These are phyloP conservation scores for Fusarium liriodendri DNA, from an alignment of 2,329 filamentous ascomycete genomes.

Conservation along the genomic window DNA sequence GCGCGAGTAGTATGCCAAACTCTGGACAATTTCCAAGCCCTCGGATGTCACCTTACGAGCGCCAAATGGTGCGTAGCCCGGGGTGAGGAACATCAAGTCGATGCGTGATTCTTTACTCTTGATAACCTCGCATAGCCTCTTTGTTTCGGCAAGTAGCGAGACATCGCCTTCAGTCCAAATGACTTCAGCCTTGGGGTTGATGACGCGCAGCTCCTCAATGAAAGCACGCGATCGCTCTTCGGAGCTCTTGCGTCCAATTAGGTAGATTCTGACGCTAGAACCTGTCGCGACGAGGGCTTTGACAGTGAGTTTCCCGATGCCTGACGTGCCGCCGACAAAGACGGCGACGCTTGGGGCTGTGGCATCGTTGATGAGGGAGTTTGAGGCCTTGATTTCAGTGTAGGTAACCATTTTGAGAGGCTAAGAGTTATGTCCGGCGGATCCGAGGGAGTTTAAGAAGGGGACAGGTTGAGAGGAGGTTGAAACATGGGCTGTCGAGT, in stretches of 20 bases:
- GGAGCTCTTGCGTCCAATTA: conserved; percentile 55
- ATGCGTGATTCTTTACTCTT: conserved; percentile 51
- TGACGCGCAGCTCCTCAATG: conserved; percentile 49
- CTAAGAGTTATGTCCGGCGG: not conserved
- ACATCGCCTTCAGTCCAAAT: conserved; percentile 57
- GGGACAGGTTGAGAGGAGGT: not conserved
- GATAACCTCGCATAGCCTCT: conserved; percentile 53
- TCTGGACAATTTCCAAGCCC: conserved; percentile 55
- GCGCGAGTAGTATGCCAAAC: conserved; percentile 56
- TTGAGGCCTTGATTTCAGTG: conserved; percentile 51
- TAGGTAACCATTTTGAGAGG: conserved; percentile 46
- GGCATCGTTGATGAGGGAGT: conserved; percentile 52
- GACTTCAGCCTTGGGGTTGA: conserved; percentile 54
- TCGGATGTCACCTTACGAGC: conserved; percentile 52
- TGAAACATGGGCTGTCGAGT: not conserved
- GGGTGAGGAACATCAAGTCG: conserved; percentile 57
- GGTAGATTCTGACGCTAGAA: conserved; percentile 52
- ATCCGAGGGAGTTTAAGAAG: not conserved
- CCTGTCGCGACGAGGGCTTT: conserved; percentile 50
- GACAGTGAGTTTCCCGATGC: conserved; percentile 57
- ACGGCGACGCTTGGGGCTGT: conserved; percentile 53
- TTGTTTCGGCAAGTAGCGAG: conserved; percentile 56
- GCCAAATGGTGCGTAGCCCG: conserved; percentile 57
- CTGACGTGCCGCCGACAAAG: conserved; percentile 60
- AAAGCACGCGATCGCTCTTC: conserved; percentile 46